These are phyloP conservation scores for Phaffia australis DNA, from an alignment of 768 basidiomycete genomes.

Conservation along the genomic window DNA sequence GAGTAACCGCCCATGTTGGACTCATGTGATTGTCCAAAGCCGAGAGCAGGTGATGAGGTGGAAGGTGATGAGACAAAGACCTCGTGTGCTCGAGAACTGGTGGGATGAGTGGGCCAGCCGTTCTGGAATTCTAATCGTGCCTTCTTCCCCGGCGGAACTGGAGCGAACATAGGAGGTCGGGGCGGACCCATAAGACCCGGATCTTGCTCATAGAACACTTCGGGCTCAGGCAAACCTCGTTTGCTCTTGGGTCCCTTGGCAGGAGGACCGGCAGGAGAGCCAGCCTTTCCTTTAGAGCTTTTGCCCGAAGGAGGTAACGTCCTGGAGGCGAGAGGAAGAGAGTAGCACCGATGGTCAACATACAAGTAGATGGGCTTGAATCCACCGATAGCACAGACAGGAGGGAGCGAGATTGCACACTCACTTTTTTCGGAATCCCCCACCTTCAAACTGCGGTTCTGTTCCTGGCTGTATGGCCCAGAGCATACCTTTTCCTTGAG, in stretches of 20 bases:
- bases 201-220: no score
- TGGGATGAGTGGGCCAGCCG: no score
- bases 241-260: background rate
- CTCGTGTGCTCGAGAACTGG: no score
- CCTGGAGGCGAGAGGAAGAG: background rate
- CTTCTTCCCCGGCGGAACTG: no score
- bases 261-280: background rate
- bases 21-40: no score
- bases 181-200: no score
- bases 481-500: conserved; percentile 60
- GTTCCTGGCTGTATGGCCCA: conserved; percentile 83
- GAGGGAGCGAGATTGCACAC: background rate
- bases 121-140: no score
- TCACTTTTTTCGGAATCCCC: conserved; percentile 46
- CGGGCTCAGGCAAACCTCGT: background rate
- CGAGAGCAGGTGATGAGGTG: no score
- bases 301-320: background rate
- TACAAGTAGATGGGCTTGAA: background rate
- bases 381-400: background rate
- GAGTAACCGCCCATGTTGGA: no score
- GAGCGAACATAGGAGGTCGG: no score
- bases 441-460: conserved; percentile 67
- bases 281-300: conserved; percentile 3
- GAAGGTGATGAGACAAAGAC: no score
- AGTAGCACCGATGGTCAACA: background rate